Evolutionary conservation across 768 basidiomycete species (phyloP), one percentile per base, ranked within the genome.

Genomic region (Auricularia sp.): DNA sequence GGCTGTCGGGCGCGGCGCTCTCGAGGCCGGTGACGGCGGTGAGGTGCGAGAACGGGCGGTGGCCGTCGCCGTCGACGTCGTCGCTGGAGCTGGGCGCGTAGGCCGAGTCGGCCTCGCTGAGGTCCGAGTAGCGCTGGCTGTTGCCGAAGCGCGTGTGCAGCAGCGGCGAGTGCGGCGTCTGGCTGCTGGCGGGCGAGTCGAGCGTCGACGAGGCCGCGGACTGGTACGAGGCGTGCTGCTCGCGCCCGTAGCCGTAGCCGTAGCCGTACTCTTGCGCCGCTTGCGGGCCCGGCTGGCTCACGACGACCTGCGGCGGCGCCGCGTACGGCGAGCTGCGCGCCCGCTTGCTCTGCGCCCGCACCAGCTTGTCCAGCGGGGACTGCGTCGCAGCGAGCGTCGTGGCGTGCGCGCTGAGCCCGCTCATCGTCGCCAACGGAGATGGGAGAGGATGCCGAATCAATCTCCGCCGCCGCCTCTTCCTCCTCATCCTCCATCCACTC

Each of bases 81-180:
- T 77, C 74, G 64, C 75, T 72, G 58, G 71, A 71, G 47, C 71
- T 47, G 3, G 67, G 61, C 21, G 70, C 70, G 60, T 62, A 18
- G 29, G 21, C 8, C 21, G 23, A 34, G 35, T 8, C 39, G 35
- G 21, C 39, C 21, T 36, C 36, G n/a, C 8, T 8, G 35, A 39
- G 34, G n/a, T 61, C 36, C 5, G 35, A 36, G 34, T 61, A 61
- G 12, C 36, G 42, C 61, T 79, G 43, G 75, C 72, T 3, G 77
- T 73, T 35, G 81, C 70, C 29, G 70, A 84, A 84, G 62, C 74
- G 73, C 12, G 81, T 77, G 67, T 84, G 83, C 47, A 84, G 68
- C 36, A 84, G 67, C 47, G 83, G 83, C 7, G 79, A 83, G 5
- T 74, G 72, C 0, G 78, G 82, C 23, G 72, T 67, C 47, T 21